These are phyloP conservation scores for Cyamopsis tetragonoloba DNA, from an alignment of 306 rosid genomes.

Conservation along the genomic window DNA sequence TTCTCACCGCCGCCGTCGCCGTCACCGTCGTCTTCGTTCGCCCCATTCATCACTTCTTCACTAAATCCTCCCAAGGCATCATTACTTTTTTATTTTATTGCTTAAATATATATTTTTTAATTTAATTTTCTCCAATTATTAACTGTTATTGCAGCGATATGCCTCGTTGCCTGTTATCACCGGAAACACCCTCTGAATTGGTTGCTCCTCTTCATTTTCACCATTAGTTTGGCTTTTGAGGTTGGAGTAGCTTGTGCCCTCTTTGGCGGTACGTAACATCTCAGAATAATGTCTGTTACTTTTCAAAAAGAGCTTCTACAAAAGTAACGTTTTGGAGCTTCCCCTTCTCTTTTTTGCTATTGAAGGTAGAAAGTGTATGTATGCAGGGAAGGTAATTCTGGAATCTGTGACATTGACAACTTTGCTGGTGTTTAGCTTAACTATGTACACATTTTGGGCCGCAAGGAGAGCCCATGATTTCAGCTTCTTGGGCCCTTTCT, in stretches of 20 bases:
- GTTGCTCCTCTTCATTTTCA: slow-evolving; percentile 66
- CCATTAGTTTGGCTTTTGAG: slow-evolving; percentile 55
- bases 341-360: background rate
- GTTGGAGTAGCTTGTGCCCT: slow-evolving; percentile 85
- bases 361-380: background rate
- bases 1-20: slow-evolving; percentile 71
- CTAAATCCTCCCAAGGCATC: slow-evolving; percentile 40
- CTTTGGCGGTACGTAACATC: slow-evolving; percentile 59
- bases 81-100: slow-evolving; percentile 38
- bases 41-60: slow-evolving; percentile 58
- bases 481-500: slow-evolving; percentile 81
- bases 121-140: background rate
- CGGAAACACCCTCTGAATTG: slow-evolving; percentile 84
- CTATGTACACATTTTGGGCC: slow-evolving; percentile 91
- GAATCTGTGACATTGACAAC: slow-evolving; percentile 73
- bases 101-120: background rate
- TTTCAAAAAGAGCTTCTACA: too few species aligned
- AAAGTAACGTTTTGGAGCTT: too few species aligned
- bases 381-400: slow-evolving; percentile 74
- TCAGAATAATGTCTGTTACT: too few species aligned
- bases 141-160: slow-evolving; percentile 43
- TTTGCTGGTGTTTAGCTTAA: slow-evolving; percentile 65
- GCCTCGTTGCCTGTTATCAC: slow-evolving; percentile 60
- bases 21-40: slow-evolving; percentile 53
- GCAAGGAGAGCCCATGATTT: slow-evolving; percentile 84